Conservation (phyloP, 495 filamentous ascomycete genomes). For the Amorphotheca resinae region DNA sequence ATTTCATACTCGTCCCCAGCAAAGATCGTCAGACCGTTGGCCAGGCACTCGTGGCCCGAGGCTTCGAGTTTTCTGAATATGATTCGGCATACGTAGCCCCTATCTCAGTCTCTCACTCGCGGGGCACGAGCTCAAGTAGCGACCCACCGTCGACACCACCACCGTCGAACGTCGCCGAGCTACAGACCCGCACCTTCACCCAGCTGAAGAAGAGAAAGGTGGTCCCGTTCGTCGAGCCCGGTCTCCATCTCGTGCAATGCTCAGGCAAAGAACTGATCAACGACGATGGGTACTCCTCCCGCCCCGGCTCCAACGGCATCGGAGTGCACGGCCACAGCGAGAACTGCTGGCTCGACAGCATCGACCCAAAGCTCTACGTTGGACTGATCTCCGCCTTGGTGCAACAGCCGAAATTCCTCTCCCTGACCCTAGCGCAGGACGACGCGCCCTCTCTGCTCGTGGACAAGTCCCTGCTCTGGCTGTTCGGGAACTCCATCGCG, state of each 20-base stretch:
- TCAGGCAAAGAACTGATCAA: conserved; percentile 40
- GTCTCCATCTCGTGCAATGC: conserved; percentile 69
- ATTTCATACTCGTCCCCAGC: conserved; percentile 85
- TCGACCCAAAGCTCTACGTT: conserved; percentile 52
- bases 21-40: conserved; percentile 62
- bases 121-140: conserved; percentile 32
- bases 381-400: conserved; percentile 58
- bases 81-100: conserved; percentile 57
- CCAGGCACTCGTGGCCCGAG: conserved; percentile 59
- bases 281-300: conserved; percentile 8
- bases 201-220: conserved; percentile 63
- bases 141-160: conserved; percentile 59
- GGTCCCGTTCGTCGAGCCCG: conserved; percentile 52
- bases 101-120: conserved; percentile 30
- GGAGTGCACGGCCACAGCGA: conserved; percentile 29
- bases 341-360: conserved; percentile 34
- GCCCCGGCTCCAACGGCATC: neutral
- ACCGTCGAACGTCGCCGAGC: conserved; percentile 59
- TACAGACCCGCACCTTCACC: conserved; percentile 72
- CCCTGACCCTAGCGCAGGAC: conserved; percentile 69
- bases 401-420: conserved; percentile 66
- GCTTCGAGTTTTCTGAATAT: conserved; percentile 71
- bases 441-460: conserved; percentile 77
- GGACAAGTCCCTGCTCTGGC: conserved; percentile 55
- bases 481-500: conserved; percentile 58